Conservation (phyloP, 176 grass and related monocot species). For the Olyra latifolia region DNA sequence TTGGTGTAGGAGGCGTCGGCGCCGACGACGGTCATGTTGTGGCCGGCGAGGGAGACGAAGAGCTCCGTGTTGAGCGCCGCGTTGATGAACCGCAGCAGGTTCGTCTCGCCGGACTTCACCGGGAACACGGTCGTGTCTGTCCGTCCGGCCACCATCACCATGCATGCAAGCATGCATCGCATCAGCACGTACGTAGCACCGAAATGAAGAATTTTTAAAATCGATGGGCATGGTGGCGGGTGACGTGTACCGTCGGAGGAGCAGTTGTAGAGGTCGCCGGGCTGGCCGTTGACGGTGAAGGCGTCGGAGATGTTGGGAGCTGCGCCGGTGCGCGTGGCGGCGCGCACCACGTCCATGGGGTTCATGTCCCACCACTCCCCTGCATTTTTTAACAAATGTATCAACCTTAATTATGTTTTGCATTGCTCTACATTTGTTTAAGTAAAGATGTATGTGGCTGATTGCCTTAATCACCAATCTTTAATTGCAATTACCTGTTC, state of each 20-base stretch:
- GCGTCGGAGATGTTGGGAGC: conserved; percentile 82
- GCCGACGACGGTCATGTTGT: conserved; percentile 84
- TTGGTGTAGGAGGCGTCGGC: conserved; percentile 95
- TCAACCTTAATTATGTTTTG: not conserved
- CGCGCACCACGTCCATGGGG: conserved; percentile 74
- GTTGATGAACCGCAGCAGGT: conserved; percentile 86
- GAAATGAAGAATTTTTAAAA: too few species aligned
- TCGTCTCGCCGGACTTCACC: conserved; percentile 81
- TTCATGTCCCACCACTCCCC: conserved; percentile 96
- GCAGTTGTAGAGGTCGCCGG: conserved; percentile 90
- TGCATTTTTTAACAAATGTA: conserved; percentile 22
- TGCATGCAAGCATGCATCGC: not conserved
- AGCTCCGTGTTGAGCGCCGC: conserved; percentile 85
- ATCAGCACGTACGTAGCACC: not conserved
- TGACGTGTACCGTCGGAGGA: conserved; percentile 51
- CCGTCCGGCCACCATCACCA: not conserved
- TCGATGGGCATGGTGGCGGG: too few species aligned
- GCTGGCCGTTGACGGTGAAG: conserved; percentile 90
- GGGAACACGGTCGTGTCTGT: conserved; percentile 58
- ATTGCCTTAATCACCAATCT: not conserved
- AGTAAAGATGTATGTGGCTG: not conserved
- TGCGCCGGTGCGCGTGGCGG: conserved; percentile 69
- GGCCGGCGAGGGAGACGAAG: conserved; percentile 71
- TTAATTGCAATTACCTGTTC: not conserved
- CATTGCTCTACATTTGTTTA: not conserved